Conservation (phyloP, 108 stramenopile genomes). For the Cyclotella kingstonii region DNA sequence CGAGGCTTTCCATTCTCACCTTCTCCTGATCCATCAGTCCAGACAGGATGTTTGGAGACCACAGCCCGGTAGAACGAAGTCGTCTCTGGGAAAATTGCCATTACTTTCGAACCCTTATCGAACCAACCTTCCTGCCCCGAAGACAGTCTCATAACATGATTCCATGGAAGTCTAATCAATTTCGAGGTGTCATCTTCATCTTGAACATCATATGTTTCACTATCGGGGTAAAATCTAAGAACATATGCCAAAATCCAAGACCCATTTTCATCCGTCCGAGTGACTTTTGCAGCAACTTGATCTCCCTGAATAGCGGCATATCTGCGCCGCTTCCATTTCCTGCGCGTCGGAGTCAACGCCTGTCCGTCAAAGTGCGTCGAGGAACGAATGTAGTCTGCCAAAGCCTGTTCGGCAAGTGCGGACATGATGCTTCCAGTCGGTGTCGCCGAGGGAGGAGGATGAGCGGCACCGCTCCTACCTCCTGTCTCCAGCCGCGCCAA, state of each 20-base stretch:
- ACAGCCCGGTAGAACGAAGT: conserved; percentile 94
- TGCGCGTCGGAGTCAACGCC: conserved; percentile 36
- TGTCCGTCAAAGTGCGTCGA: conserved; percentile 67
- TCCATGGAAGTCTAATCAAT: conserved; percentile 90
- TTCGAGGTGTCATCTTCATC: conserved; percentile 94
- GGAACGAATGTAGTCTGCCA: conserved; percentile 71
- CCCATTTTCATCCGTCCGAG: conserved; percentile 93
- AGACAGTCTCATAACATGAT: conserved; percentile 86
- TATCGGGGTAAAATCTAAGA: conserved; percentile 81
- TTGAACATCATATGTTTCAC: conserved; percentile 94
- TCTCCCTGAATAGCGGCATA: conserved; percentile 82
- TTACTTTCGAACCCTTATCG: conserved; percentile 82
- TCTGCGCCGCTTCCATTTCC: conserved; percentile 75
- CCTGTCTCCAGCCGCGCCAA: conserved; percentile 59
- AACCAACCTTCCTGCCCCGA: conserved; percentile 85
- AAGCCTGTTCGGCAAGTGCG: conserved; percentile 38
- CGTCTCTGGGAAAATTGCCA: conserved; percentile 99
- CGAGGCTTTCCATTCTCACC: conserved; percentile 54
- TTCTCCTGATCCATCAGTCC: conserved; percentile 50
- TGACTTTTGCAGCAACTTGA: conserved; percentile 95
- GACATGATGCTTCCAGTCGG: conserved; percentile 19
- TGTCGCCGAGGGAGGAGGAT: conserved; percentile 4
- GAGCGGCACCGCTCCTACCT: conserved; percentile 23
- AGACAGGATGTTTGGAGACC: conserved; percentile 82
- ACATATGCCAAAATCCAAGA: conserved; percentile 94